phyloP scores from a whole-genome alignment of 2,329 filamentous ascomycete genomes.

The Arachnopeziza araneosa region DNA sequence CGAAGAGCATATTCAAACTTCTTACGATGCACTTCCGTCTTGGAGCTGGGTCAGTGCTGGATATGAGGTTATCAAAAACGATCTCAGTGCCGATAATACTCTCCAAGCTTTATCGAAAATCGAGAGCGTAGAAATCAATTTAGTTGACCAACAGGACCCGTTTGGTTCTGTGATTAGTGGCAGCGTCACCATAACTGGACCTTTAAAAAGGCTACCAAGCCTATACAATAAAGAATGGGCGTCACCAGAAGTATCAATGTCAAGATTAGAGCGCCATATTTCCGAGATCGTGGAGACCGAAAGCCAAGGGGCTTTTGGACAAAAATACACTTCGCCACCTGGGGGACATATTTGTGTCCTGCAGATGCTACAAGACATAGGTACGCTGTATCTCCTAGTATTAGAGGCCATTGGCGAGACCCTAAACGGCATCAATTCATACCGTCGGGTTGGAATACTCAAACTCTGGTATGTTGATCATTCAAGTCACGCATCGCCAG shows the following conservation, averaged over 20 bases:
- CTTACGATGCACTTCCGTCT: constrained; percentile 7
- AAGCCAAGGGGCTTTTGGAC: constrained; percentile 9
- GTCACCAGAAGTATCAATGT: constrained; percentile 12
- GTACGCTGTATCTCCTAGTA: constrained; percentile 9
- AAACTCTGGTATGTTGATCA: constrained; percentile 8
- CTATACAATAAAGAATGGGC: constrained; percentile 12
- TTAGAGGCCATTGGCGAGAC: constrained; percentile 9
- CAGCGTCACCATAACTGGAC: constrained; percentile 12
- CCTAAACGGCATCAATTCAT: constrained; percentile 6
- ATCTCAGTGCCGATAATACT: constrained; percentile 7
- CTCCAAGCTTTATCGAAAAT: constrained; percentile 10
- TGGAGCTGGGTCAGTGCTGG: constrained; percentile 14
- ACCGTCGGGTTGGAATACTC: constrained; percentile 8
- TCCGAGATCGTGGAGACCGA: constrained; percentile 12
- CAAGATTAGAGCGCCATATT: constrained; percentile 14
- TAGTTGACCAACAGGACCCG: constrained; percentile 3
- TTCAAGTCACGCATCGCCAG: constrained; percentile 5
- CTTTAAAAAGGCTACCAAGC: constrained; percentile 10
- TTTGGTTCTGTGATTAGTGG: constrained; percentile 9
- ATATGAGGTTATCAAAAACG: constrained; percentile 11
- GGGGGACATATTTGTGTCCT: constrained; percentile 12
- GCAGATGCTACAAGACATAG: constrained; percentile 7
- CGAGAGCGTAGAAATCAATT: constrained; percentile 9
- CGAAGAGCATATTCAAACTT: constrained; percentile 6
- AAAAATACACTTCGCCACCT: constrained; percentile 11